Percentiles rank a stretch among this genome's conserved stretches.
These are phyloP conservation scores for Primulina tabacum DNA, from an alignment of 257 asterid genomes.

Conservation along the genomic window DNA sequence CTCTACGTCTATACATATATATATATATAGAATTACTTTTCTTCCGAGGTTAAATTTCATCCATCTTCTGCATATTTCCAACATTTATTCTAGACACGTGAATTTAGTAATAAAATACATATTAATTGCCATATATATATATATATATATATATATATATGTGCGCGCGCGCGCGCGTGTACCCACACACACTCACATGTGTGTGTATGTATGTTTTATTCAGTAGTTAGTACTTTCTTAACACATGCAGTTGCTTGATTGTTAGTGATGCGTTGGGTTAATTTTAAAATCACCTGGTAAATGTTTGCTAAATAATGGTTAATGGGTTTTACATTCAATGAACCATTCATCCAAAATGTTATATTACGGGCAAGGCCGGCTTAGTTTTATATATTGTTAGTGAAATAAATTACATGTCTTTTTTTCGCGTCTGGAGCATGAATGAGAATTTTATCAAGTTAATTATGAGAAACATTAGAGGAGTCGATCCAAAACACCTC, in stretches of 20 bases:
- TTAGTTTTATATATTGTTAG: neutral
- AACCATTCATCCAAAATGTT: neutral
- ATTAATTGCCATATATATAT: too few species aligned
- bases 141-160: too few species aligned
- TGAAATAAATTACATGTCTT: neutral
- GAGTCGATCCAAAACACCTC: too few species aligned
- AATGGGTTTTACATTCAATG: neutral
- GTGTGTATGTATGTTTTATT: neutral
- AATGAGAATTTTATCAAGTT: too few species aligned
- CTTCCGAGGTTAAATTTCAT: neutral
- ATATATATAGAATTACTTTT: neutral
- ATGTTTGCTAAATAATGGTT: neutral
- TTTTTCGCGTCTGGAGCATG: neutral
- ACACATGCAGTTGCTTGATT: neutral
- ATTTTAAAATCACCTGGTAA: neutral
- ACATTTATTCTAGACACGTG: conserved; percentile 24
- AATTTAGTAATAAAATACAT: neutral
- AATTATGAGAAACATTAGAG: too few species aligned
- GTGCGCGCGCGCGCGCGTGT: too few species aligned
- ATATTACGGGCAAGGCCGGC: neutral
- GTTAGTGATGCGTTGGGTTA: neutral
- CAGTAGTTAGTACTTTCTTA: neutral
- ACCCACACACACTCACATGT: too few species aligned
- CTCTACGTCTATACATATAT: neutral
- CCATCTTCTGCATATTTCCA: conserved; percentile 26